A percentile compares a stretch with the other conserved stretches of the same genome.
phyloP scores from a whole-genome alignment of 805 yeast species.

The Pichia phayaonensis region DNA sequence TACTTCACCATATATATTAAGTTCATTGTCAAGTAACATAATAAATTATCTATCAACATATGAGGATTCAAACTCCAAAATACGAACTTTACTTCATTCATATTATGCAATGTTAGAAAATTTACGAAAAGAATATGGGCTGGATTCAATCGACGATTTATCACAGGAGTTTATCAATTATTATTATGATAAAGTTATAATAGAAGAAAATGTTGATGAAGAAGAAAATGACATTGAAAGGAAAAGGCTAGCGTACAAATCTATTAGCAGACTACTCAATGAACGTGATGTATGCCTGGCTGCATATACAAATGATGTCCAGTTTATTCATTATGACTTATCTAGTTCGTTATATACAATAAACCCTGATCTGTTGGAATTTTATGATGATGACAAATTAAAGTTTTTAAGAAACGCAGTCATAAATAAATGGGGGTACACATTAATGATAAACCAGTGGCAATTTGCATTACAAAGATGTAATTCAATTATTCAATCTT shows the following conservation, averaged over 20 bases:
- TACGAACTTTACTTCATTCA: no score
- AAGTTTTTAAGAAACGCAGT: neutral
- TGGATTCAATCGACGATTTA: neutral
- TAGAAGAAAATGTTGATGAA: neutral
- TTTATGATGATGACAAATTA: neutral
- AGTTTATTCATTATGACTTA: neutral
- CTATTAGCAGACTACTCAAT: neutral
- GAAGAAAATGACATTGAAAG: neutral
- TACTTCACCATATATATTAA: neutral
- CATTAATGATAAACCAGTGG: neutral
- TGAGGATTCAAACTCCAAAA: no score
- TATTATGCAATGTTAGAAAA: neutral
- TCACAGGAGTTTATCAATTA: conserved; percentile 1
- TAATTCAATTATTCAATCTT: neutral
- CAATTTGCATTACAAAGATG: conserved; percentile 1
- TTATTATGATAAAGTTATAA: conserved; percentile 1
- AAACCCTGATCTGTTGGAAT: neutral
- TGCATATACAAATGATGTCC: neutral
- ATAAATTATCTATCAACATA: neutral
- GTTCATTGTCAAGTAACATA: neutral
- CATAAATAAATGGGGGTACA: neutral
- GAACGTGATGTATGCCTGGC: neutral
- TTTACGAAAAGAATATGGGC: neutral
- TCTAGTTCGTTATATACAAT: neutral
- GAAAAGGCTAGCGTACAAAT: neutral